Evolutionary conservation across 306 rosid species (phyloP).

Genomic region (Cucurbita pepo): DNA sequence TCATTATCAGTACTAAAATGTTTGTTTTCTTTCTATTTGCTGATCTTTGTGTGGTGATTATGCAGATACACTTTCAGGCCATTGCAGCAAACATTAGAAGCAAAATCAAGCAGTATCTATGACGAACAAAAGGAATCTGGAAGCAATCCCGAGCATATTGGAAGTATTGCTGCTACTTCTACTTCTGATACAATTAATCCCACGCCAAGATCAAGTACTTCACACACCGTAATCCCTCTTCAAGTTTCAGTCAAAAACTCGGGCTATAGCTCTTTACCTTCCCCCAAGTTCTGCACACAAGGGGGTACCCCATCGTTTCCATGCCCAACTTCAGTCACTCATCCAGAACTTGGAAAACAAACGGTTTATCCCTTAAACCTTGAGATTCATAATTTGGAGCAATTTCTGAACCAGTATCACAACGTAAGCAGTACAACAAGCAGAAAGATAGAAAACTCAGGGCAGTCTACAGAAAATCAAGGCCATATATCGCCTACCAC

Average conservation of each 20-base stretch:
- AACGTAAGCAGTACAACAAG: conserved; percentile 16
- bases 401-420: conserved; percentile 13
- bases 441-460: conserved; percentile 27
- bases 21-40: conserved; percentile 3
- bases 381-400: conserved; percentile 35
- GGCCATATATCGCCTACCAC: conserved; percentile 43
- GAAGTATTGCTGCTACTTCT: conserved; percentile 15
- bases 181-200: conserved; percentile 27
- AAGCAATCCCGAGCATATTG: conserved; percentile 22
- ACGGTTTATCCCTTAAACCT: conserved; percentile 34
- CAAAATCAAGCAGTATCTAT: conserved; percentile 12
- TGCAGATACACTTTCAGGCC: conserved; percentile 68
- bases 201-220: conserved; percentile 31
- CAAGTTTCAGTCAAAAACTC: conserved; percentile 58
- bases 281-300: conserved; percentile 38
- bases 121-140: conserved; percentile 35
- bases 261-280: conserved; percentile 34
- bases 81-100: conserved; percentile 30
- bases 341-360: conserved; percentile 36
- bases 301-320: conserved; percentile 39
- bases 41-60: conserved; percentile 8
- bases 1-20: neutral
- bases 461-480: conserved; percentile 35
- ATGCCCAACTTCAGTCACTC: conserved; percentile 23
- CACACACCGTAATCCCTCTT: conserved; percentile 27